Evolutionary conservation across 495 filamentous ascomycete species (phyloP).

Genomic region (Aspergillus carlsbadensis): DNA sequence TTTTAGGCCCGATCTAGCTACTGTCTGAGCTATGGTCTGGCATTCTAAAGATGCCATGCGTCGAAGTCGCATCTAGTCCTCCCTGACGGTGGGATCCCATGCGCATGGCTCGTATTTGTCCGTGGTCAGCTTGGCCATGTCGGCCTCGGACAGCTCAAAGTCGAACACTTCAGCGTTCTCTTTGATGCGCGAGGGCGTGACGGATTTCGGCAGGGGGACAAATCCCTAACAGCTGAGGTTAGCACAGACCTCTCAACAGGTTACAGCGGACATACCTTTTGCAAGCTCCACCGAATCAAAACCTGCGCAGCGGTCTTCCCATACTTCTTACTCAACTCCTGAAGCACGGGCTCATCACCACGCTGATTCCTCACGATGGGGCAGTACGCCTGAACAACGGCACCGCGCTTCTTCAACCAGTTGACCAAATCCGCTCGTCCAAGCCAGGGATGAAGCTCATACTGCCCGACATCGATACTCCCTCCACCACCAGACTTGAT

Average conservation of each 20-base stretch:
- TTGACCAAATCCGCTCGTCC: conserved; percentile 69
- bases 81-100: conserved; percentile 66
- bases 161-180: conserved; percentile 81
- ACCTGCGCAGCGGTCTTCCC: conserved; percentile 76
- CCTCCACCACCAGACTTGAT: conserved; percentile 70
- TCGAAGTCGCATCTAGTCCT: conserved; percentile 1
- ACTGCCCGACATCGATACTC: conserved; percentile 78
- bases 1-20: neutral
- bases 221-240: conserved; percentile 62
- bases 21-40: too few species aligned
- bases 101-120: conserved; percentile 59
- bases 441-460: conserved; percentile 92
- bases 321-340: conserved; percentile 64
- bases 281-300: conserved; percentile 81
- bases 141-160: conserved; percentile 66
- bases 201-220: conserved; percentile 63
- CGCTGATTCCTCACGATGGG: conserved; percentile 70
- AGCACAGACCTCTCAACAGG: conserved; percentile 34
- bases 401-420: conserved; percentile 67
- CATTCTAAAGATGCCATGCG: too few species aligned
- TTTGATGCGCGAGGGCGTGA: conserved; percentile 56
- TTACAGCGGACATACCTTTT: conserved; percentile 53
- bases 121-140: conserved; percentile 57
- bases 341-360: conserved; percentile 62
- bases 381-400: conserved; percentile 77